Conservation (phyloP, 164 flowering plant genomes). For the Chimonanthus praecox region DNA sequence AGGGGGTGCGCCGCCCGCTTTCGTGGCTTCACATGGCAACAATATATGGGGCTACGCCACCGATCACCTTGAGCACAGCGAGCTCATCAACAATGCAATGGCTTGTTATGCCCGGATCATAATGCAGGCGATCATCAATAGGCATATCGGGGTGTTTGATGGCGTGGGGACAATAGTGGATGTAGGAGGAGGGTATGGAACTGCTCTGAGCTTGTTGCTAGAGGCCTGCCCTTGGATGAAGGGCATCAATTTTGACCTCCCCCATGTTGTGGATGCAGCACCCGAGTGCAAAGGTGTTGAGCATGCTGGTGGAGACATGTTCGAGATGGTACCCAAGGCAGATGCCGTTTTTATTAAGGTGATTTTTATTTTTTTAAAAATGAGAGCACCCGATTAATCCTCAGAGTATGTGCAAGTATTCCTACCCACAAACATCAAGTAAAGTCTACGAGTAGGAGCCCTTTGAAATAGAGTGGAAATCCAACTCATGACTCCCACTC, state of each 20-base stretch:
- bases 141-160: neutral
- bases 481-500: too few relatives aligned
- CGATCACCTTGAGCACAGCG: neutral
- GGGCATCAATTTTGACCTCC: conserved; percentile 4
- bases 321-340: conserved; percentile 2
- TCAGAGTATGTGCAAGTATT: too few relatives aligned
- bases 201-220: neutral
- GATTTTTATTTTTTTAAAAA: neutral
- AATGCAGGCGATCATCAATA: neutral
- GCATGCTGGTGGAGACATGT: conserved; percentile 12
- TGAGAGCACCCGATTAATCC: too few relatives aligned
- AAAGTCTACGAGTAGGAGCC: too few relatives aligned
- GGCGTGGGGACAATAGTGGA: conserved; percentile 7
- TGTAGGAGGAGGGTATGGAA: conserved; percentile 14
- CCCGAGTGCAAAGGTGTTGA: neutral
- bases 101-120: neutral
- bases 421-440: neutral
- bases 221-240: conserved; percentile 11
- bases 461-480: too few relatives aligned
- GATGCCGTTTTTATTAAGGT: conserved; percentile 11
- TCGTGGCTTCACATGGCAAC: conserved; percentile 7
- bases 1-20: neutral
- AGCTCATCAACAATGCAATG: conserved; percentile 11
- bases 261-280: conserved; percentile 6
- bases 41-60: conserved; percentile 8